These are phyloP conservation scores for Claviceps maximensis DNA, from an alignment of 2,329 filamentous ascomycete genomes.

Conservation along the genomic window DNA sequence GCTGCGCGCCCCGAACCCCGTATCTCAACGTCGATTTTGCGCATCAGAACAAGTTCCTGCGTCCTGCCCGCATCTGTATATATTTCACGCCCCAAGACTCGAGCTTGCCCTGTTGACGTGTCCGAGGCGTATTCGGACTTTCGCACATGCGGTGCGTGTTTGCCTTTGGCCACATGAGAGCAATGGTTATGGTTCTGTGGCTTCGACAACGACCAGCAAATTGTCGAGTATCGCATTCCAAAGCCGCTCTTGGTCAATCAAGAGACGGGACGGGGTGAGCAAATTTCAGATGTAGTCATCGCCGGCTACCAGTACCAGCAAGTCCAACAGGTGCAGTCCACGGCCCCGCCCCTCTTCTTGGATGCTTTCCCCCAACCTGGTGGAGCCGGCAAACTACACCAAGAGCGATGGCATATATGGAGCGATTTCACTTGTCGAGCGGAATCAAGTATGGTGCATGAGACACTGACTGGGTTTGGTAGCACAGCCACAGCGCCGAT, in stretches of 20 bases:
- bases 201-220: neutral
- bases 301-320: neutral
- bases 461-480: neutral
- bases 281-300: neutral
- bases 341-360: neutral
- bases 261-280: neutral
- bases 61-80: constrained; percentile 3
- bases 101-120: constrained; percentile 5
- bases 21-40: constrained; percentile 1
- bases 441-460: neutral
- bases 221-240: neutral
- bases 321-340: neutral
- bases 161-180: neutral
- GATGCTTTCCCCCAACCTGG: neutral
- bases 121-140: constrained; percentile 2
- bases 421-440: neutral
- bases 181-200: neutral
- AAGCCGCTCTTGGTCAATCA: neutral
- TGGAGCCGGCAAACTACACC: neutral
- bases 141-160: neutral
- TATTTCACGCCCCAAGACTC: neutral
- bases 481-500: neutral
- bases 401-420: neutral
- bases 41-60: neutral
- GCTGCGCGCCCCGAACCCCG: too few relatives aligned